Evolutionary conservation across 225 moss, liverwort and hornwort genomes (phyloP).

Genomic region (Marchantia paleacea): DNA sequence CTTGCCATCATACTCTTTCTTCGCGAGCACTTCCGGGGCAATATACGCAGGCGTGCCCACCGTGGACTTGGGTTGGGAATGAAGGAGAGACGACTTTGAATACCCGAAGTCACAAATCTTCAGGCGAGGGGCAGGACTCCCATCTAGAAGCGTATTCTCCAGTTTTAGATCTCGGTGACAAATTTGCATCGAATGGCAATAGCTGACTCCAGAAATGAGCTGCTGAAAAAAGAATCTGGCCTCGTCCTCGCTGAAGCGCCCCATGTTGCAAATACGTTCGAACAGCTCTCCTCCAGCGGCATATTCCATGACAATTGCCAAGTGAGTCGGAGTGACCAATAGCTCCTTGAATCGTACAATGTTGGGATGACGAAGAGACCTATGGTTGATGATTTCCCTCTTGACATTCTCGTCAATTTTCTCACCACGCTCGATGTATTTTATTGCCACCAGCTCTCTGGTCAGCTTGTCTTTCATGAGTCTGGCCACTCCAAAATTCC

Average conservation of each 20-base stretch:
- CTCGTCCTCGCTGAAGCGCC: slow-evolving; percentile 66
- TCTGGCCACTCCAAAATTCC: slow-evolving; percentile 72
- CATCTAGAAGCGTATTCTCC: slow-evolving; percentile 69
- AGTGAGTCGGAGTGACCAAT: slow-evolving; percentile 58
- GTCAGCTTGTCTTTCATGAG: slow-evolving; percentile 70
- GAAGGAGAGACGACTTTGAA: slow-evolving; percentile 62
- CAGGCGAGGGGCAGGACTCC: slow-evolving; percentile 65
- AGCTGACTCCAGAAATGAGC: slow-evolving; percentile 65
- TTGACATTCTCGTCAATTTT: slow-evolving; percentile 86
- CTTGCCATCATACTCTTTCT: slow-evolving; percentile 88
- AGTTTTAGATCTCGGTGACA: slow-evolving; percentile 80
- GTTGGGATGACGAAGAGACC: slow-evolving; percentile 75
- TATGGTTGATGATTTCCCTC: slow-evolving; percentile 78
- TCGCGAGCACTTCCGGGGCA: slow-evolving; percentile 70
- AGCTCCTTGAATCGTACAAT: slow-evolving; percentile 84
- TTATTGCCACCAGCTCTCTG: slow-evolving; percentile 65
- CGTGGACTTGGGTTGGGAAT: slow-evolving; percentile 79
- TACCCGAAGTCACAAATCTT: slow-evolving; percentile 63
- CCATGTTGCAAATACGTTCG: slow-evolving; percentile 65
- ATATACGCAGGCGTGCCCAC: slow-evolving; percentile 83
- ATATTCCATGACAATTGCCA: slow-evolving; percentile 73
- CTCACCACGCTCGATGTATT: slow-evolving; percentile 81
- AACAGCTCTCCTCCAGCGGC: slow-evolving; percentile 69
- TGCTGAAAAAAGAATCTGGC: slow-evolving; percentile 72
- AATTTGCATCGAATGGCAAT: slow-evolving; percentile 71